Conservation (phyloP, 1,139 yeast species). For the Taphrina flavorubra region DNA sequence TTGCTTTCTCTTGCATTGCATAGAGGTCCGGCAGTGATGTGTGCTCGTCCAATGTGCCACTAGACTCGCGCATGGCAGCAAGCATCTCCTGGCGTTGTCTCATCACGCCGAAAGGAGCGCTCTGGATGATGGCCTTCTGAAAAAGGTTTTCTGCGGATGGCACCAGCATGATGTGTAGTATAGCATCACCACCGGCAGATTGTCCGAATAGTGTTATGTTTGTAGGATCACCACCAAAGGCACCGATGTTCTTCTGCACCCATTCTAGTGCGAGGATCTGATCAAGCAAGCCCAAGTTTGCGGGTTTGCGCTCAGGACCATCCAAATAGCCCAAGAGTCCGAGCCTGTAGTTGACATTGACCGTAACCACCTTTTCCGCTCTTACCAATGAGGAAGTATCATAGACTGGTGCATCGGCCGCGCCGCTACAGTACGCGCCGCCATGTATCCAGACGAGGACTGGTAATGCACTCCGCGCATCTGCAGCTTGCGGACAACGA, state of each 20-base stretch:
- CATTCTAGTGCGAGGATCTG: conserved; percentile 53
- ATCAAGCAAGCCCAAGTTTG: conserved; percentile 52
- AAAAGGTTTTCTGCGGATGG: conserved; percentile 11
- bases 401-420: conserved; percentile 8
- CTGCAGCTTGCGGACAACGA: not conserved
- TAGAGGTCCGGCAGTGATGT: conserved; percentile 10
- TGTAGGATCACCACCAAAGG: conserved; percentile 55
- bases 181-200: conserved; percentile 50
- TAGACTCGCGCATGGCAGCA: conserved; percentile 8
- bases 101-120: conserved; percentile 18
- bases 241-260: conserved; percentile 52
- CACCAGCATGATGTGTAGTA: conserved; percentile 7
- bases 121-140: conserved; percentile 14
- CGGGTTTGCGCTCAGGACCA: not conserved
- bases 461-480: not conserved
- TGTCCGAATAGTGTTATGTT: conserved; percentile 54
- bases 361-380: conserved; percentile 3
- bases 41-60: not conserved
- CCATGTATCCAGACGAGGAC: conserved; percentile 20
- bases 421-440: conserved; percentile 8
- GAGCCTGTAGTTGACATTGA: conserved; percentile 5
- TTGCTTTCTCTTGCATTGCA: not conserved
- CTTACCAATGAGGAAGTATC: not conserved
- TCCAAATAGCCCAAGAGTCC: conserved; percentile 13
- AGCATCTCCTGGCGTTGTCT: conserved; percentile 3